These are phyloP conservation scores for Umbelopsis ramanniana DNA, from an alignment of 192 early-diverging fungal species.

Conservation along the genomic window DNA sequence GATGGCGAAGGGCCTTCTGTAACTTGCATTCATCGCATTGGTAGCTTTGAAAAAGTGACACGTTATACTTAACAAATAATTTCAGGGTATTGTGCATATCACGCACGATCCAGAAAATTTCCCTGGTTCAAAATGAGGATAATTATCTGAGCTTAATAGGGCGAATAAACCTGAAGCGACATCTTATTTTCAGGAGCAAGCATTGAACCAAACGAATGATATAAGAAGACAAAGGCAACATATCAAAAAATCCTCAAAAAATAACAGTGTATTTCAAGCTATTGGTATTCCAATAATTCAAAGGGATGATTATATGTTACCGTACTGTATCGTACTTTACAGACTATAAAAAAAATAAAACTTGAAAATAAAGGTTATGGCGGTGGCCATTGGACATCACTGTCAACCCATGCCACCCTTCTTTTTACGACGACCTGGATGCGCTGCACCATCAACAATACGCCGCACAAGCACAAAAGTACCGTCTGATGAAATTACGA, in stretches of 20 bases:
- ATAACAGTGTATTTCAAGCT: background rate
- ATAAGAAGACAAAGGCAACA: too few relatives aligned
- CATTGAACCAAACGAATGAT: too few relatives aligned
- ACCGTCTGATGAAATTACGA: conserved; percentile 38
- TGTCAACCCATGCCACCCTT: conserved; percentile 49
- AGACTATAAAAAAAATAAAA: background rate
- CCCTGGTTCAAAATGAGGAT: too few relatives aligned
- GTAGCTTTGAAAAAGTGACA: background rate
- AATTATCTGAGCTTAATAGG: too few relatives aligned
- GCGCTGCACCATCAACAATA: conserved; percentile 42
- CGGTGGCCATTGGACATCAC: background rate
- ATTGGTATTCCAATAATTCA: background rate
- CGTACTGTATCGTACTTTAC: background rate
- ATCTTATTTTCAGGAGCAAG: too few relatives aligned
- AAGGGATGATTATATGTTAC: background rate
- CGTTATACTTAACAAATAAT: too few relatives aligned
- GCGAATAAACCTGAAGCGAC: too few relatives aligned
- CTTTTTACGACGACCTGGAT: conserved; percentile 42
- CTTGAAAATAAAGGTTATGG: background rate
- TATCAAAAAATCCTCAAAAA: background rate
- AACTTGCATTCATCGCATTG: conserved; percentile 10
- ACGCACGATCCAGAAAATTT: too few relatives aligned
- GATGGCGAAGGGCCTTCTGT: conserved; percentile 8
- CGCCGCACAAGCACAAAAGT: conserved; percentile 31
- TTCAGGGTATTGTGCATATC: too few relatives aligned